Evolutionary conservation across 208 protist genomes (phyloP).

Genomic region (Balamuthia mandrillaris): DNA sequence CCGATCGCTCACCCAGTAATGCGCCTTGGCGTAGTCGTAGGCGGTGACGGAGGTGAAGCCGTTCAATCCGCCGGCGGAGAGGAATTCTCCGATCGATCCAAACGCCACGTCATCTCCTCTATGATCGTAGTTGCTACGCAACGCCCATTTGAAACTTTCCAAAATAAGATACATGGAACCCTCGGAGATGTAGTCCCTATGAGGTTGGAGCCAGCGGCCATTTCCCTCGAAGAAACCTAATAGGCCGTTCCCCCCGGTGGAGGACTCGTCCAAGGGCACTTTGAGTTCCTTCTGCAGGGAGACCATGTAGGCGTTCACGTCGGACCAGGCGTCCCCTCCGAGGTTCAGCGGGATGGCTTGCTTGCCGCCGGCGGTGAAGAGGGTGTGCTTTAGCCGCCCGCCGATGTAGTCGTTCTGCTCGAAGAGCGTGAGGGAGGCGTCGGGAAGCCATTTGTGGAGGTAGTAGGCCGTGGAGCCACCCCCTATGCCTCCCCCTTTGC

Average conservation of each 20-base stretch:
- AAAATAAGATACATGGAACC: too few relatives aligned
- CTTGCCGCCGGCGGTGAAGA: background rate
- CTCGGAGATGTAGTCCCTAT: too few relatives aligned
- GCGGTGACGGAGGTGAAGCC: background rate
- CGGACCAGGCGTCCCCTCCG: constrained; percentile 12
- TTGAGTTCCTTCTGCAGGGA: constrained; percentile 1
- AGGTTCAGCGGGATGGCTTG: background rate
- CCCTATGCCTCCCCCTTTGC: background rate
- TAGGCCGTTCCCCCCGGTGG: constrained; percentile 12
- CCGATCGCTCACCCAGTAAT: background rate
- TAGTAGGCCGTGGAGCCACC: constrained; percentile 16
- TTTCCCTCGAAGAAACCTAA: too few relatives aligned
- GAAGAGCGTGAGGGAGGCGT: background rate
- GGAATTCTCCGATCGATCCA: background rate
- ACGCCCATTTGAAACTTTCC: too few relatives aligned
- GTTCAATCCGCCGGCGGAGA: background rate
- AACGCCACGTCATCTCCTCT: background rate
- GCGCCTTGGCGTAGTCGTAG: too few relatives aligned
- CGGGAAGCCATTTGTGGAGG: constrained; percentile 3
- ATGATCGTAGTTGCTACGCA: too few relatives aligned
- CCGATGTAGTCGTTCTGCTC: constrained; percentile 36
- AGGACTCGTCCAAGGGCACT: constrained; percentile 6
- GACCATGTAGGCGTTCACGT: constrained; percentile 33
- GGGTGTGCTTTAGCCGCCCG: background rate
- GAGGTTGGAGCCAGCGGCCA: too few relatives aligned